Evolutionary conservation across 2,329 filamentous ascomycete genomes (phyloP), one percentile per base, ranked within the genome.

Genomic region (Cercospora sp.): DNA sequence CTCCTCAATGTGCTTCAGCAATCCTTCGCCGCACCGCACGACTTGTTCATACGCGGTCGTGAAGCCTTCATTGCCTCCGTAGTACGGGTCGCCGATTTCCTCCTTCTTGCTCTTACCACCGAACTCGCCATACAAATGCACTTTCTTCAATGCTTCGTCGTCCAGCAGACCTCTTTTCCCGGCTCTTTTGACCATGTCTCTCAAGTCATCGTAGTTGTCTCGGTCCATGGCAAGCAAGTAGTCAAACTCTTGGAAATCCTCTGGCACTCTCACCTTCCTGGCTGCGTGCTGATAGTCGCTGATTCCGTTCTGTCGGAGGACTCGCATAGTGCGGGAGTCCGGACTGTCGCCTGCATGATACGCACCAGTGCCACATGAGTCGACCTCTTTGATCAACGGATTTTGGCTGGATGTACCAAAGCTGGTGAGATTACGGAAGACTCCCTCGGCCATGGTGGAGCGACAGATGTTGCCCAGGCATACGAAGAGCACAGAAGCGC

Each of bases 191-290:
- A 87, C 83, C 76, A 90, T 80, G 37, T 88, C 84, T 75, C 88
- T 79, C 67, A 97, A 81, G 76, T 96, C 87, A 8, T 85, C 83
- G 55, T 97, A 83, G 78, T 98, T 98, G 57, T 89, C 87, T 60
- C 87, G 85, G 78, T 99, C 95, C 95, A 99, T 99, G 69, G 92
- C 94, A 66, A 99, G 89, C 69, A 99, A 89, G 81, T 97, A 98
- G 80, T 98, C 93, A 77, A 97, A 98, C 16, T 86, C 85, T 66
- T 89, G 83, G 75, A 98, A 96, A 80, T 99, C 95, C 62, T 86
- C 85, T 0, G 84, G 80, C 4, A 82, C 81, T 79, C 81, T 78
- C 78, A 96, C 89, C 79, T 91, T 90, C 63, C 93, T 89, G 21
- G 93, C 94, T 1, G 84, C 82, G 80, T 97, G 93, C 10, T 85